phyloP scores from a whole-genome alignment of 1,139 yeast genomes.

The Yamadazyma atlantica region DNA sequence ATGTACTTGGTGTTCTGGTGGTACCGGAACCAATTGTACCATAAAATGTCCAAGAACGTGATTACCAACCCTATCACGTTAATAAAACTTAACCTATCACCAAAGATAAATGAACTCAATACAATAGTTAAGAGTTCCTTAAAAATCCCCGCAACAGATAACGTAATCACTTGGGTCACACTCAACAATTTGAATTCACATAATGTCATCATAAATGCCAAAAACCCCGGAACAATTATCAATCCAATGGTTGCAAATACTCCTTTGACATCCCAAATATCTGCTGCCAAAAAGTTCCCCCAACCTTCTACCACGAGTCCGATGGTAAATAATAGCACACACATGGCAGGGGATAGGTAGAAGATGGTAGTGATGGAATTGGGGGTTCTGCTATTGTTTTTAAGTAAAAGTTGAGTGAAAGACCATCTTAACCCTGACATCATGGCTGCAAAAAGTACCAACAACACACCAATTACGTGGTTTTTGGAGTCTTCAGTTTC shows the following conservation, averaged over 20 bases:
- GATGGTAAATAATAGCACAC: constrained; percentile 53
- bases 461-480: constrained; percentile 55
- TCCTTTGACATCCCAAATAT: constrained; percentile 66
- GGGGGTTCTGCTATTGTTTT: constrained; percentile 54
- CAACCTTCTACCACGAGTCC: constrained; percentile 72
- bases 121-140: constrained; percentile 85
- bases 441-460: constrained; percentile 76
- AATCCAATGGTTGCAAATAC: constrained; percentile 52
- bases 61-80: constrained; percentile 75
- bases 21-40: constrained; percentile 72
- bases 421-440: constrained; percentile 95
- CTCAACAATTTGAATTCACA: constrained; percentile 84
- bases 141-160: constrained; percentile 88
- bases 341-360: constrained; percentile 85
- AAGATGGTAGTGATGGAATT: constrained; percentile 85
- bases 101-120: constrained; percentile 68
- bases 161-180: constrained; percentile 80
- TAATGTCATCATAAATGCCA: constrained; percentile 88
- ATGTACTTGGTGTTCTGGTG: constrained; percentile 22
- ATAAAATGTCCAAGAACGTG: constrained; percentile 74
- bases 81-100: constrained; percentile 65
- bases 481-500: constrained; percentile 17
- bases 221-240: constrained; percentile 75
- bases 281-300: constrained; percentile 46
- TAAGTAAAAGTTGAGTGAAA: constrained; percentile 77